Evolutionary conservation across 768 basidiomycete species (phyloP).

Genomic region (Tylopilus balloui): DNA sequence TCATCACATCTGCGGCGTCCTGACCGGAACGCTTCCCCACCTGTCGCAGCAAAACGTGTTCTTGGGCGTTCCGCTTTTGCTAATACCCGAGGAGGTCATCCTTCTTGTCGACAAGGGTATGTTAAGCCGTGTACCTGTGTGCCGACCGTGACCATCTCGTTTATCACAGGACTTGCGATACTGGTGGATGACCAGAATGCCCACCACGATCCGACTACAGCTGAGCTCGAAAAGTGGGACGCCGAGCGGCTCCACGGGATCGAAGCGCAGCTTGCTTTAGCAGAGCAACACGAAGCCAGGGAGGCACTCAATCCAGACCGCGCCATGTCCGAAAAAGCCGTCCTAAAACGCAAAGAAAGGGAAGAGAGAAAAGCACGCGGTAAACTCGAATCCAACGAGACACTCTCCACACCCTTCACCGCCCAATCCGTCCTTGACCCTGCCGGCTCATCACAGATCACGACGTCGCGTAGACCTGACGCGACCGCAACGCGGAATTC

Average conservation of each 20-base stretch:
- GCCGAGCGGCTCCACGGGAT: constrained; percentile 42
- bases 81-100: constrained; percentile 91
- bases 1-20: constrained; percentile 78
- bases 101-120: constrained; percentile 79
- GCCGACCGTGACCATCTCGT: neutral
- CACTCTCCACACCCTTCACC: neutral
- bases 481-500: constrained; percentile 8
- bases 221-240: constrained; percentile 53
- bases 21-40: constrained; percentile 90
- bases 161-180: constrained; percentile 63
- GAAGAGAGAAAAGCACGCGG: constrained; percentile 42
- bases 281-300: constrained; percentile 48
- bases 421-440: neutral
- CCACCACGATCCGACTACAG: constrained; percentile 44
- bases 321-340: constrained; percentile 57
- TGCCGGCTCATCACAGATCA: neutral
- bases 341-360: constrained; percentile 67
- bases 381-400: constrained; percentile 10
- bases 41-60: constrained; percentile 96
- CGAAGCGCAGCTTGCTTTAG: constrained; percentile 44
- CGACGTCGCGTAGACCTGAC: neutral
- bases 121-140: too few species aligned
- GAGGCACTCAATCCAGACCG: constrained; percentile 36
- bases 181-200: constrained; percentile 69
- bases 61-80: constrained; percentile 82